Evolutionary conservation across 441 rosid genomes (phyloP).

Genomic region (Dalechampia spathulata): DNA sequence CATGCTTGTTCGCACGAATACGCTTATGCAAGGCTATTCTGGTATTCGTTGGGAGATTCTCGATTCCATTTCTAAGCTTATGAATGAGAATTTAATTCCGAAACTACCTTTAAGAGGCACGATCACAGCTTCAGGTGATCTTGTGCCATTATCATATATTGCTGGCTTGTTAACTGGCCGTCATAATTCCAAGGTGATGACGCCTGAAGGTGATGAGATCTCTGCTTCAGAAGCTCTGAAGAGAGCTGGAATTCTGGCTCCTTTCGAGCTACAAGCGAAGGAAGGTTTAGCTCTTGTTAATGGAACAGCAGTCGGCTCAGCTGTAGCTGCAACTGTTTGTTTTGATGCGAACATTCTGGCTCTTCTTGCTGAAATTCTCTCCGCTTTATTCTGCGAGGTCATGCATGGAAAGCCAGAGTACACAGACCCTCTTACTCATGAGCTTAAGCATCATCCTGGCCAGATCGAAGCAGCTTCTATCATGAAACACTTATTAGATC

Average conservation of each 20-base stretch:
- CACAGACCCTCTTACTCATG: slow-evolving; percentile 49
- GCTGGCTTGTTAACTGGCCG: slow-evolving; percentile 51
- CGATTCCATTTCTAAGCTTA: slow-evolving; percentile 45
- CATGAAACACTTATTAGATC: slow-evolving; percentile 55
- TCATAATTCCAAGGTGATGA: slow-evolving; percentile 41
- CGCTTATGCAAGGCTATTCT: slow-evolving; percentile 52
- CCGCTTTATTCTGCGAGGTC: slow-evolving; percentile 47
- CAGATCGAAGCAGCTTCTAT: slow-evolving; percentile 58
- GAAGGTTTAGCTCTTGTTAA: slow-evolving; percentile 46
- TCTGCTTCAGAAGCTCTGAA: slow-evolving; percentile 34
- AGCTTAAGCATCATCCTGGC: slow-evolving; percentile 55
- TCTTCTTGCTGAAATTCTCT: slow-evolving; percentile 36
- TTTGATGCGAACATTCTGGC: slow-evolving; percentile 37
- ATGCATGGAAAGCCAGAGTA: slow-evolving; percentile 56
- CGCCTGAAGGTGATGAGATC: slow-evolving; percentile 35
- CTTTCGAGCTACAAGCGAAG: slow-evolving; percentile 46
- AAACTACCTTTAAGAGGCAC: slow-evolving; percentile 57
- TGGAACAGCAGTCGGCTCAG: slow-evolving; percentile 50
- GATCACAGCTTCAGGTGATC: slow-evolving; percentile 54
- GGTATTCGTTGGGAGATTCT: slow-evolving; percentile 57
- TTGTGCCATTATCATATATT: slow-evolving; percentile 53
- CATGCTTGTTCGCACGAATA: slow-evolving; percentile 53
- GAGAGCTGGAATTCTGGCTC: slow-evolving; percentile 36
- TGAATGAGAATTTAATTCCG: slow-evolving; percentile 52
- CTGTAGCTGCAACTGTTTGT: slow-evolving; percentile 38